phyloP scores from a whole-genome alignment of 805 yeast species.

The Schwanniomyces polymorphus region DNA sequence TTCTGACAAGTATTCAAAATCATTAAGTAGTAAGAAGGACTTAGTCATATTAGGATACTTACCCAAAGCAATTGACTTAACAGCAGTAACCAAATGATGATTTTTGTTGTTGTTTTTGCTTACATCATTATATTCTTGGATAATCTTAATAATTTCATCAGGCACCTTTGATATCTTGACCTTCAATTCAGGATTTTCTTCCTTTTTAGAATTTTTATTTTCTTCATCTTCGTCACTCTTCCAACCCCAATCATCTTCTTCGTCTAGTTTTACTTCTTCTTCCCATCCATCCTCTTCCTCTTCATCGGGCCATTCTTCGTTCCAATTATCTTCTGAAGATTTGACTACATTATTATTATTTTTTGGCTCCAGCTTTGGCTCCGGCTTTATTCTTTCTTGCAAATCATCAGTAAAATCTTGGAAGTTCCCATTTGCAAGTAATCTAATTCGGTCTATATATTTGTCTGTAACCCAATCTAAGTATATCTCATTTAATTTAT shows the following conservation, averaged over 20 bases:
- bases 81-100: constrained; percentile 22
- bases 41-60: constrained; percentile 30
- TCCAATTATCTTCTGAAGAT: constrained; percentile 14
- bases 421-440: constrained; percentile 15
- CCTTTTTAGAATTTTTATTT: background rate
- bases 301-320: constrained; percentile 13
- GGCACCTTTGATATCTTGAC: constrained; percentile 21
- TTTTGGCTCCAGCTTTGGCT: constrained; percentile 14
- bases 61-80: constrained; percentile 29
- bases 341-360: background rate
- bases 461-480: constrained; percentile 31
- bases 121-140: constrained; percentile 20
- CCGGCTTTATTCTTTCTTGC: constrained; percentile 8
- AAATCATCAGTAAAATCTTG: constrained; percentile 6
- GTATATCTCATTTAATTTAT: constrained; percentile 24
- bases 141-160: constrained; percentile 15
- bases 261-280: constrained; percentile 7
- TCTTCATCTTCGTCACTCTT: constrained; percentile 4
- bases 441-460: constrained; percentile 29
- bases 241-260: constrained; percentile 13
- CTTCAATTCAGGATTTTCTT: background rate
- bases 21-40: constrained; percentile 38
- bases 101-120: constrained; percentile 17
- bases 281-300: constrained; percentile 16
- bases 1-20: constrained; percentile 24